Base-by-base conservation (phyloP, 2,329 filamentous ascomycete genomes). In the Apiospora saccharicola region DNA sequence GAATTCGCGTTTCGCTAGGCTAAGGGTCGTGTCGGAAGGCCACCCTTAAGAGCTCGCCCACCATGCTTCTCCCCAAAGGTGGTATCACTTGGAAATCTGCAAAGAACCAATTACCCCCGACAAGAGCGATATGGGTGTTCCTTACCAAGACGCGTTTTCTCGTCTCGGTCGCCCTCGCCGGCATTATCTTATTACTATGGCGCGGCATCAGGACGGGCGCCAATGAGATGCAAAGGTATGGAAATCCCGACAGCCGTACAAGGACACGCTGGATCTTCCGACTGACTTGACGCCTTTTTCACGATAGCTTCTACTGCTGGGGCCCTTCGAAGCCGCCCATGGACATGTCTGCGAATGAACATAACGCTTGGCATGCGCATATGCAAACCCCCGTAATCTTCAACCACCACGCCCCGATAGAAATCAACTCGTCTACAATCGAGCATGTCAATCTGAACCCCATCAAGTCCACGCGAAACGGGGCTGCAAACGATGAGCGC, bases 321-420 rank as follows among this genome's bases (percentile, higher is more conserved):
- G 96, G 96, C 16, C 96, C 96, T 19, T 90, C 93, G 34, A 98
- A 97, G 86, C 90, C 96, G n/a, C 96, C 96, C 70, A 97, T 97
- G 91, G 91, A 96, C 75, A 98, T 99, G 94, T 90, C 93, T 57
- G 86, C 92, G 71, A 98, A 98, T 81, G 96, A 99, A 81, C 92
- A 96, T 82, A 92, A 92, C 74, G 89, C 94, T 75, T 99, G 96
- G 96, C 92, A 93, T 76, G 91, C 91, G 72, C 95, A 98, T 80
- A 86, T 96, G 75, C 92, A 95, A 78, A 98, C 96, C 4, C 96
- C 96, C 69, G 95, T 99, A 77, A 90, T 98, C 76, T 98, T 97
- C 88, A 99, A 99, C 85, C 94, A 96, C 83, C 96, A 98, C 83
- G 91, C 93, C 75, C 92, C 96, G 47, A 88, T 98, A 79, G 91